Evolutionary conservation across 768 basidiomycete species (phyloP).

Genomic region (Tylopilus sp.): DNA sequence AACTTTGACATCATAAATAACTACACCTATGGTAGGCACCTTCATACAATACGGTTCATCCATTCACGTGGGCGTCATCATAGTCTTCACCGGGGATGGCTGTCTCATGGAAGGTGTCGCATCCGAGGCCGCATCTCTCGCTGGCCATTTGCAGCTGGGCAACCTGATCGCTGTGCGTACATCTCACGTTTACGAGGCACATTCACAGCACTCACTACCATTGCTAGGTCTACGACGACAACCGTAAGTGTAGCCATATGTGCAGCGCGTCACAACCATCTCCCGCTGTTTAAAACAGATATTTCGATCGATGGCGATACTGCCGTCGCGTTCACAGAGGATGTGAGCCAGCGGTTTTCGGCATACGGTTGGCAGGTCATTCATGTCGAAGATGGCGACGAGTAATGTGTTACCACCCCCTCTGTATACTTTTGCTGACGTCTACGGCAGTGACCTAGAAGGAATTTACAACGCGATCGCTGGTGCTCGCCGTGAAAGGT

Average conservation of each 20-base stretch:
- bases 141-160: constrained; percentile 90
- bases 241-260: constrained; percentile 54
- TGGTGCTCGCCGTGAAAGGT: constrained; percentile 69
- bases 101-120: constrained; percentile 97
- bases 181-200: constrained; percentile 12
- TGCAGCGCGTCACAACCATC: constrained; percentile 1
- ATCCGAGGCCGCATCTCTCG: constrained; percentile 88
- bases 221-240: constrained; percentile 86
- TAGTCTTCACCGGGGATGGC: constrained; percentile 93
- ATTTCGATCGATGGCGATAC: constrained; percentile 98
- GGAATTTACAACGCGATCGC: constrained; percentile 77
- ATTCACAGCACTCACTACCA: constrained; percentile 15
- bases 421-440: constrained; percentile 9
- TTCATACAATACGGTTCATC: not conserved
- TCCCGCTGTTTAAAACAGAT: constrained; percentile 43
- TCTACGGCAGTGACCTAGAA: constrained; percentile 60
- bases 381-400: constrained; percentile 76
- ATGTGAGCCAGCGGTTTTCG: constrained; percentile 84
- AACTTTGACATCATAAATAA: constrained; percentile 80
- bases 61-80: constrained; percentile 4
- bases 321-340: constrained; percentile 88
- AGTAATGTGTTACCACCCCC: constrained; percentile 37
- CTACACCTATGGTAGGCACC: constrained; percentile 75
- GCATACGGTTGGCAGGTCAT: constrained; percentile 95
- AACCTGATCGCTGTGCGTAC: constrained; percentile 83